These are phyloP conservation scores for Emmonsiellopsis sp. DNA, from an alignment of 2,329 filamentous ascomycete species.

Conservation along the genomic window DNA sequence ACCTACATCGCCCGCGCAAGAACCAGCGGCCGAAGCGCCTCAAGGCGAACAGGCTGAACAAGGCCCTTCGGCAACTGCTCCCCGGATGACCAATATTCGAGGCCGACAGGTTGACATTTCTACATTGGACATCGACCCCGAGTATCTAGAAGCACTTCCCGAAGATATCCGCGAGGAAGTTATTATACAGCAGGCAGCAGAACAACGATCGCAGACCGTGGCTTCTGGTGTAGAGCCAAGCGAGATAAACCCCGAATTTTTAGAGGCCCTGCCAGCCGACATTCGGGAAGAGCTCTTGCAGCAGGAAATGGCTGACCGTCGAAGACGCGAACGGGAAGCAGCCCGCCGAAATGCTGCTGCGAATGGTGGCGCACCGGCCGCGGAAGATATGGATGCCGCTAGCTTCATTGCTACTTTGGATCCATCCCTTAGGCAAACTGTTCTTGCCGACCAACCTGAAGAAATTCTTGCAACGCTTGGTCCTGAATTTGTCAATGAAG, in stretches of 20 bases:
- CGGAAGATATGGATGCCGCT: constrained; percentile 82
- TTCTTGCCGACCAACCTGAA: constrained; percentile 85
- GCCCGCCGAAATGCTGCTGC: constrained; percentile 58
- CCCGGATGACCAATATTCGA: constrained; percentile 71
- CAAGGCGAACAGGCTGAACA: constrained; percentile 33
- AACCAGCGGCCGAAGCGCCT: constrained; percentile 24
- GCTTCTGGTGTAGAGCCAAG: constrained; percentile 56
- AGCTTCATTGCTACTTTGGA: constrained; percentile 89
- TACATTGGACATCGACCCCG: constrained; percentile 83
- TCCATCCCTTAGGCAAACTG: constrained; percentile 71
- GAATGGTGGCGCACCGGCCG: constrained; percentile 41
- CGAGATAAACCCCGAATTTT: constrained; percentile 77
- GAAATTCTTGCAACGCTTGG: constrained; percentile 77
- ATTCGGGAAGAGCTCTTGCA: constrained; percentile 84
- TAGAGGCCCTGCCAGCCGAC: constrained; percentile 84
- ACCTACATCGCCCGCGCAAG: constrained; percentile 31
- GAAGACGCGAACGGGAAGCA: constrained; percentile 77
- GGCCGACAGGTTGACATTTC: constrained; percentile 90
- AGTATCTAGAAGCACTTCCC: constrained; percentile 93
- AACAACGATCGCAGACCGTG: constrained; percentile 68
- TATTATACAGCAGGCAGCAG: constrained; percentile 79
- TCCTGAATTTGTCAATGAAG: constrained; percentile 77
- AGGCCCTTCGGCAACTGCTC: constrained; percentile 40
- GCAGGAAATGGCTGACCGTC: constrained; percentile 80
- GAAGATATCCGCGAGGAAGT: constrained; percentile 96